Evolutionary conservation across 1,139 yeast genomes (phyloP).

Genomic region (Zygoascus hellenicus): DNA sequence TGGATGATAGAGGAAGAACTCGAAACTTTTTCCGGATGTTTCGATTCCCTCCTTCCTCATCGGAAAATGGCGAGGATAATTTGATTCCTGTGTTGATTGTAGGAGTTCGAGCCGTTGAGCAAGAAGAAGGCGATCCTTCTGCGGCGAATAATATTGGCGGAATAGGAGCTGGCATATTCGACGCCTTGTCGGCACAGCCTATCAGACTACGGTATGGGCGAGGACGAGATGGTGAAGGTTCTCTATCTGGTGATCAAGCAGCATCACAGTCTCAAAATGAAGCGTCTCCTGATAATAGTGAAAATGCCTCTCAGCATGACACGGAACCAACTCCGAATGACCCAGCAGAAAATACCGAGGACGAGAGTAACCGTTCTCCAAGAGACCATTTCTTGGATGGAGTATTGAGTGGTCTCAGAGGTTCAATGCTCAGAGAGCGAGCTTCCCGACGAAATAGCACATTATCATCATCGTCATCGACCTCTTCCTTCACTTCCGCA

Average conservation of each 20-base stretch:
- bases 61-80: conserved; percentile 19
- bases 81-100: conserved; percentile 50
- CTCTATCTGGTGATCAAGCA: not conserved
- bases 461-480: not conserved
- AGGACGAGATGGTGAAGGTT: too few species aligned
- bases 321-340: too few species aligned
- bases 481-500: not conserved
- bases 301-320: too few species aligned
- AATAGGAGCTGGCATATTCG: conserved; percentile 17
- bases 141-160: conserved; percentile 11
- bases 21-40: conserved; percentile 49
- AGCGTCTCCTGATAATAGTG: too few species aligned
- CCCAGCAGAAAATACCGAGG: too few species aligned
- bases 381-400: too few species aligned
- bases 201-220: conserved; percentile 9
- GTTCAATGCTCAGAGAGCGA: too few species aligned
- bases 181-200: conserved; percentile 19
- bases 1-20: conserved; percentile 16
- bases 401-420: too few species aligned
- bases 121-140: conserved; percentile 17
- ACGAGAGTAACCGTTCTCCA: too few species aligned
- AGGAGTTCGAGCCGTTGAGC: conserved; percentile 46
- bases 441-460: not conserved
- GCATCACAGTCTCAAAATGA: not conserved
- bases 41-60: conserved; percentile 38